Percentiles rank a stretch among this genome's conserved stretches.
phyloP scores from a whole-genome alignment of 768 basidiomycete genomes.

The Amanita muscaria region DNA sequence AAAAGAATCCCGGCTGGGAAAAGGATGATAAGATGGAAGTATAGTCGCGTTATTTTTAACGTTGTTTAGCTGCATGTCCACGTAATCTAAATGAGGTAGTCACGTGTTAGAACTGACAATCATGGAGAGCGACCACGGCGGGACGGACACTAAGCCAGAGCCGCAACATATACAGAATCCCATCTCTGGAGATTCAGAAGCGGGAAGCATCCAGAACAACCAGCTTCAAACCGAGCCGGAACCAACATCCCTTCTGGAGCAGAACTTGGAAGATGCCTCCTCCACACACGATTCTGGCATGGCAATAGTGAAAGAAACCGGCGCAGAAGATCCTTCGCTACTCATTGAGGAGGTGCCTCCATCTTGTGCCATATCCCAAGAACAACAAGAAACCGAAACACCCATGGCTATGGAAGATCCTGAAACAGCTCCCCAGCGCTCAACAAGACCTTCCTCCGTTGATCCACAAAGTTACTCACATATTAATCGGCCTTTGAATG shows the following conservation, averaged over 20 bases:
- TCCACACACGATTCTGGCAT: no score
- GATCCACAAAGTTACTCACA: constrained; percentile 2
- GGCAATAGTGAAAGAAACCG: neutral
- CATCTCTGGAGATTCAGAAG: no score
- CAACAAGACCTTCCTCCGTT: neutral
- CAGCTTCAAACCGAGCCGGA: no score
- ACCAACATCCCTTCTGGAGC: neutral
- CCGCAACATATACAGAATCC: no score
- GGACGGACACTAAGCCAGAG: neutral
- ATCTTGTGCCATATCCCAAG: neutral
- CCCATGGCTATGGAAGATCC: neutral
- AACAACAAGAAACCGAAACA: neutral
- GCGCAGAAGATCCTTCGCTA: neutral
- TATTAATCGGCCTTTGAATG: constrained; percentile 67
- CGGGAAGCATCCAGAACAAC: no score
- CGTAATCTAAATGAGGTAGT: no score
- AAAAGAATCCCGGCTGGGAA: constrained; percentile 89
- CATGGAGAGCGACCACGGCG: neutral
- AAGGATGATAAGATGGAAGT: constrained; percentile 80
- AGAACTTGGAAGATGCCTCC: neutral
- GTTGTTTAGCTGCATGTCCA: no score
- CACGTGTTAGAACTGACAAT: no score
- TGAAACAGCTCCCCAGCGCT: neutral
- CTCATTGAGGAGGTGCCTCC: neutral
- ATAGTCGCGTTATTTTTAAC: no score